Percentiles rank a stretch among this genome's conserved stretches.
phyloP scores from a whole-genome alignment of 164 flowering plant genomes.

The Berberis thunbergii region DNA sequence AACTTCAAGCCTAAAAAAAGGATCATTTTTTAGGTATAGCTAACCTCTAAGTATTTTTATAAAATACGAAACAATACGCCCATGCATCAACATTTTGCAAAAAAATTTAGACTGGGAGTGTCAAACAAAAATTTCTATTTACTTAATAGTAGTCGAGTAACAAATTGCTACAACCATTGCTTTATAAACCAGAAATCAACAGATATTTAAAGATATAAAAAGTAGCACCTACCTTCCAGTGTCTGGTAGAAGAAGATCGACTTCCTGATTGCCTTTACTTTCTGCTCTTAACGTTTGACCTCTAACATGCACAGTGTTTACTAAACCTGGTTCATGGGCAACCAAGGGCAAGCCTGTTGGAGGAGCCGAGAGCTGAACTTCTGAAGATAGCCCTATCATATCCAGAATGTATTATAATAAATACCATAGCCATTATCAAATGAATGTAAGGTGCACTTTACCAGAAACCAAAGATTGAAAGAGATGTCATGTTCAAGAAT shows the following conservation, averaged over 20 bases:
- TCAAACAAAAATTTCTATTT: too few relatives aligned
- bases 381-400: slow-evolving; percentile 26
- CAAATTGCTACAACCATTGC: too few relatives aligned
- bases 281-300: slow-evolving; percentile 66
- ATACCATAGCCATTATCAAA: not conserved
- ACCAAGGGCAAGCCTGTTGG: slow-evolving; percentile 67
- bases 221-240: slow-evolving; percentile 57
- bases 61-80: too few relatives aligned
- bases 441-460: not conserved
- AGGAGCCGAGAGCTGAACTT: slow-evolving; percentile 35
- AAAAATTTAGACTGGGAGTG: too few relatives aligned
- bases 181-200: too few relatives aligned
- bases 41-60: too few relatives aligned
- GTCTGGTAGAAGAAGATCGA: slow-evolving; percentile 82
- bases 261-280: slow-evolving; percentile 67
- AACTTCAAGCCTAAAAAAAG: too few relatives aligned
- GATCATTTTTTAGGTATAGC: too few relatives aligned
- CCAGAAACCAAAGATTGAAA: not conserved
- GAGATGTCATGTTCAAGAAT: too few relatives aligned
- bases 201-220: not conserved
- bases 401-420: not conserved
- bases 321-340: slow-evolving; percentile 73
- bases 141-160: too few relatives aligned
- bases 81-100: too few relatives aligned
- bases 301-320: slow-evolving; percentile 56